Evolutionary conservation across 495 filamentous ascomycete species (phyloP).

Genomic region (Talaromyces trachyspermus): DNA sequence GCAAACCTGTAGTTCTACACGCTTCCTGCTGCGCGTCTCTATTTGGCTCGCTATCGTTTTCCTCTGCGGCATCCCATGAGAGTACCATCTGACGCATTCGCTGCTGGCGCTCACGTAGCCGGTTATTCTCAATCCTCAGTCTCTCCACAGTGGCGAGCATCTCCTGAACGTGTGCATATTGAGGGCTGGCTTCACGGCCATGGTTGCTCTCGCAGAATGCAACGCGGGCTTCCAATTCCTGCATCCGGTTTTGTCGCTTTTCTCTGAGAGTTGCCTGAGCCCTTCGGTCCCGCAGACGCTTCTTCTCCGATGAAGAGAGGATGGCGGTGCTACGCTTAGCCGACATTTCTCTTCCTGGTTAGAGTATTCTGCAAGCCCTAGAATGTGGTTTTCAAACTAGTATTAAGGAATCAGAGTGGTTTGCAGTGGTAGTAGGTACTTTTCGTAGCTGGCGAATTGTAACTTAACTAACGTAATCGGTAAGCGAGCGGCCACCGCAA

Average conservation of each 20-base stretch:
- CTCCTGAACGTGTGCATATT: slow-evolving; percentile 2
- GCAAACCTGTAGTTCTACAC: no score
- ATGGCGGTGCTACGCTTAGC: slow-evolving; percentile 1
- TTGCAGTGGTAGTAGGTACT: no score
- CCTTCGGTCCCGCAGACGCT: slow-evolving; percentile 22
- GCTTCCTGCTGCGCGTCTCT: no score
- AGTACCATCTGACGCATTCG: slow-evolving; percentile 12
- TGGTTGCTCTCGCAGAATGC: slow-evolving; percentile 20
- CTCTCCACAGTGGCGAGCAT: slow-evolving; percentile 15
- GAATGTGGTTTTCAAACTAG: no score
- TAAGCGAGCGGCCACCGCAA: no score
- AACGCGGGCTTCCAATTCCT: slow-evolving; percentile 17
- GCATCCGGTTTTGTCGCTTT: slow-evolving; percentile 16
- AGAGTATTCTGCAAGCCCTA: no score
- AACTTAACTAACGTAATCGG: no score
- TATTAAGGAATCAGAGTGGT: no score
- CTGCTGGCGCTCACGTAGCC: slow-evolving; percentile 12
- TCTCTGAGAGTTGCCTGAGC: slow-evolving; percentile 23
- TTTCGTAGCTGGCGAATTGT: no score
- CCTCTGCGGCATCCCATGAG: slow-evolving; percentile 15
- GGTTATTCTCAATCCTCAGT: slow-evolving; percentile 19
- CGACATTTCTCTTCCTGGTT: slow-evolving; percentile 8
- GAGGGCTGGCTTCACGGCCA: not conserved
- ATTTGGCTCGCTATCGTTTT: not conserved
- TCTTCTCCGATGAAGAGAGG: slow-evolving; percentile 13